phyloP scores from a whole-genome alignment of 768 basidiomycete genomes.

The Pulveroboletus sp. region DNA sequence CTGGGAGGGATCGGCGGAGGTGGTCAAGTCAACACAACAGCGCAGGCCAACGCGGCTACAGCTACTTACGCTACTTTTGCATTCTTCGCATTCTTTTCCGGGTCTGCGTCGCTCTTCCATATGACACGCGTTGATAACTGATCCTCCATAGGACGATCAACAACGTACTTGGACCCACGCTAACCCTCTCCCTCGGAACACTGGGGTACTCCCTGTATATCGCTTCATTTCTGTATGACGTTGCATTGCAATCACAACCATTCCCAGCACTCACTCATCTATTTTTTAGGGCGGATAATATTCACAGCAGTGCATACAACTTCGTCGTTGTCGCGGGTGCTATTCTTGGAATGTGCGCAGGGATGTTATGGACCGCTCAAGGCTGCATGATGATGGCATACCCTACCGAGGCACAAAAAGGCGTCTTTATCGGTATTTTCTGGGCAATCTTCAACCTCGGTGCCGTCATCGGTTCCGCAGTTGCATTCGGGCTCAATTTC shows the following conservation, averaged over 20 bases:
- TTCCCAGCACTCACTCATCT: neutral
- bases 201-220: conserved; percentile 75
- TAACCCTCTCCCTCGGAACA: conserved; percentile 71
- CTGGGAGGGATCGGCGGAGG: conserved; percentile 76
- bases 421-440: conserved; percentile 71
- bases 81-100: conserved; percentile 60
- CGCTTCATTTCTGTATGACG: conserved; percentile 61
- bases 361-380: conserved; percentile 77
- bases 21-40: conserved; percentile 63
- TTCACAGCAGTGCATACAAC: conserved; percentile 52
- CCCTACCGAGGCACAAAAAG: conserved; percentile 76
- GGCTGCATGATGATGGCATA: conserved; percentile 84
- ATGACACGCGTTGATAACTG: neutral
- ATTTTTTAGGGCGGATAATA: conserved; percentile 56
- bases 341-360: conserved; percentile 67
- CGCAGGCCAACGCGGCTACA: conserved; percentile 64
- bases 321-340: conserved; percentile 73
- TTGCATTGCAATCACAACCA: neutral
- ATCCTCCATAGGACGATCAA: conserved; percentile 55
- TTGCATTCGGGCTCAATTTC: conserved; percentile 69
- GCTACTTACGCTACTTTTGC: conserved; percentile 66
- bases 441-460: conserved; percentile 84
- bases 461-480: conserved; percentile 71
- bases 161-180: conserved; percentile 72
- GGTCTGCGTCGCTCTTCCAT: conserved; percentile 38